Evolutionary conservation across 108 stramenopile species (phyloP).

Genomic region (Aurantiochytrium sp.): DNA sequence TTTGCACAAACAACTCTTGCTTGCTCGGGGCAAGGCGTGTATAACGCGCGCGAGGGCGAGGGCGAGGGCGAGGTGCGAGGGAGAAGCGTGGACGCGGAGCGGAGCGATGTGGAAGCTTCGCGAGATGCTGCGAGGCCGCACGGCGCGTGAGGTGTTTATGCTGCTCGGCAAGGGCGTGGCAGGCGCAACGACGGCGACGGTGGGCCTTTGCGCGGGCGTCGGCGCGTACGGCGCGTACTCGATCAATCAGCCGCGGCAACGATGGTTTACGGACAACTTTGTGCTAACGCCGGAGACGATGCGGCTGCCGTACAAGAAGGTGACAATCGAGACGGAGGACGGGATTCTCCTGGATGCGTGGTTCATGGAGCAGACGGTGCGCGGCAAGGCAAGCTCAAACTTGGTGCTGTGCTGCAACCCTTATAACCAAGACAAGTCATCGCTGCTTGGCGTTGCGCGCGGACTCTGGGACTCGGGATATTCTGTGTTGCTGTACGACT

Average conservation of each 20-base stretch:
- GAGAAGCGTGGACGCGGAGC: no score
- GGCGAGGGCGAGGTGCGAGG: no score
- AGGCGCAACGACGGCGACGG: not conserved
- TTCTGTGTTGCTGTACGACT: not conserved
- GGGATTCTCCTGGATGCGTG: not conserved
- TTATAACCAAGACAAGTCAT: not conserved
- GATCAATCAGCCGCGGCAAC: not conserved
- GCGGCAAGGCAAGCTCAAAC: not conserved
- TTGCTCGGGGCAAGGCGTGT: no score
- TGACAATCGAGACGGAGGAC: not conserved
- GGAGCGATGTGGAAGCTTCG: not conserved
- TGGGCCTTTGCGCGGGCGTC: not conserved
- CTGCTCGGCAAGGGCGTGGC: slow-evolving; percentile 14
- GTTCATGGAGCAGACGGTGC: slow-evolving; percentile 15
- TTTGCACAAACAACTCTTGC: no score
- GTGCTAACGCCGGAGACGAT: slow-evolving; percentile 12
- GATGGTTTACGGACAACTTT: slow-evolving; percentile 9
- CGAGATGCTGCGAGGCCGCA: not conserved
- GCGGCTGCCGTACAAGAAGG: not conserved
- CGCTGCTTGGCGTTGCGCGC: not conserved
- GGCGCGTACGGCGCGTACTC: not conserved
- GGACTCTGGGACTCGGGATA: slow-evolving; percentile 1
- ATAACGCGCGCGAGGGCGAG: no score
- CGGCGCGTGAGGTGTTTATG: not conserved
- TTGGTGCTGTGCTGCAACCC: slow-evolving; percentile 18